Base-by-base conservation (phyloP, 116 monocot species). In the Iris pallida region DNA sequence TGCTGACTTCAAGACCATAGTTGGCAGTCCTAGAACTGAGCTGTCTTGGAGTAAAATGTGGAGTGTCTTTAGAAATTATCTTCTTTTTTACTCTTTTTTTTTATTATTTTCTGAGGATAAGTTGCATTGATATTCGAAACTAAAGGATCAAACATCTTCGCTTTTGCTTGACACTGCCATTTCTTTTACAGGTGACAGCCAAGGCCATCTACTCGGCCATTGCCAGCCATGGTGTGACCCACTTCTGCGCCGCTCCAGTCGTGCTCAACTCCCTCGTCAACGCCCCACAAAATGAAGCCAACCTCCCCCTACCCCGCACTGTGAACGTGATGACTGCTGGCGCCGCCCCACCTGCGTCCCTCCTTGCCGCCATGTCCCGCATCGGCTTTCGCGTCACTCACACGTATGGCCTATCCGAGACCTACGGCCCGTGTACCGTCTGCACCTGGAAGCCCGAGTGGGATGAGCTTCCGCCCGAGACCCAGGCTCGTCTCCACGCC, bases 391-490 rank as follows among this genome's bases (percentile, higher is more conserved):
- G 83, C 13, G 75, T 92, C 49, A 85, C 87, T 44, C 92, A 97
- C 87, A 97, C 97, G 14, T 97, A 97, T 14, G 97, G 97, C 53
- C 83, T 97, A 12, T 87, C 97, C 0, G 97, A 92, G 68, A 92
- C 97, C 5, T 97, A 85, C 14, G 97, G 97, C 18, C 92, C 97
- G 2, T 85, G 86, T 15, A 87, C 87, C 2, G 79, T 90, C 3
- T 97, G 92, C 16, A 51, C 81, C 0, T 92, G 87, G 92, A 92
- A 96, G 71, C 92, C 92, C 5, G 92, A 96, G 66, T 96, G 96
- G 96, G 92, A 89, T 30, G 17, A 20, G 0, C 87, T 96, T 11
- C 81, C 86, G 0, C 53, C 64, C 0, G 87, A 87, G 11, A 61
- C 76, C 57, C 77, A 85, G 14, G 78, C 89, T 2, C 82, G 85